Conservation (phyloP, 2,329 filamentous ascomycete species). For the Hymenoscyphus linearis region DNA sequence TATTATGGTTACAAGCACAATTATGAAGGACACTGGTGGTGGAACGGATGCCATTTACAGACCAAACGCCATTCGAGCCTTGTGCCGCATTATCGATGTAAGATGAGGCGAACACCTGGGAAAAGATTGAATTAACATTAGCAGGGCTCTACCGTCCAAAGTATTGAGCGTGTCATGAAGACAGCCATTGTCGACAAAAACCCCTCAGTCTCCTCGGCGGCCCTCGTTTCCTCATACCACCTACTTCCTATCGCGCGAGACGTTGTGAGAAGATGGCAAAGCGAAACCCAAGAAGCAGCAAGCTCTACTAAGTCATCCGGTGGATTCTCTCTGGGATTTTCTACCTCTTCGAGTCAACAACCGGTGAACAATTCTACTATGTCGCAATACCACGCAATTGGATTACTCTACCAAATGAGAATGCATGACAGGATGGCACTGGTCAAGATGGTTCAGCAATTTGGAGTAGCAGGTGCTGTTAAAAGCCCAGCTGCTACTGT, state of each 20-base stretch:
- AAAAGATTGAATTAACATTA: constrained; percentile 22
- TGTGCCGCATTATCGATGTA: constrained; percentile 96
- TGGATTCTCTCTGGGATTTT: constrained; percentile 88
- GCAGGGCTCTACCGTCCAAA: constrained; percentile 89
- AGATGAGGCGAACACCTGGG: constrained; percentile 31
- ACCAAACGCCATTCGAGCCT: constrained; percentile 89
- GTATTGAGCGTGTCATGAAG: constrained; percentile 97
- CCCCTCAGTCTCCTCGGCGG: constrained; percentile 92
- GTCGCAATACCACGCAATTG: constrained; percentile 98
- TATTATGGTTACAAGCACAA: constrained; percentile 98
- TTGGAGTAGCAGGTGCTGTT: constrained; percentile 81
- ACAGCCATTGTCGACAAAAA: constrained; percentile 99
- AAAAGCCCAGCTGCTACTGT: constrained; percentile 93
- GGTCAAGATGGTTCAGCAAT: constrained; percentile 99
- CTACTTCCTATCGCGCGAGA: constrained; percentile 93
- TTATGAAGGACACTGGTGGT: constrained; percentile 98
- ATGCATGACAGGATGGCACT: constrained; percentile 96
- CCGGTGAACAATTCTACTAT: constrained; percentile 93
- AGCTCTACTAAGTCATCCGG: constrained; percentile 82
- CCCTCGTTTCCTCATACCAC: constrained; percentile 94
- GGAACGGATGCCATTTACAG: constrained; percentile 91
- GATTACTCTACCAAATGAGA: constrained; percentile 95
- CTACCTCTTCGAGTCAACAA: constrained; percentile 67
- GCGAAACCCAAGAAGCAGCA: constrained; percentile 94
- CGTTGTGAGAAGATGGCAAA: constrained; percentile 95